Percentiles rank a stretch among this genome's conserved stretches.
Evolutionary conservation across 106 monocot species (phyloP).

Genomic region (Gastrodia elata): DNA sequence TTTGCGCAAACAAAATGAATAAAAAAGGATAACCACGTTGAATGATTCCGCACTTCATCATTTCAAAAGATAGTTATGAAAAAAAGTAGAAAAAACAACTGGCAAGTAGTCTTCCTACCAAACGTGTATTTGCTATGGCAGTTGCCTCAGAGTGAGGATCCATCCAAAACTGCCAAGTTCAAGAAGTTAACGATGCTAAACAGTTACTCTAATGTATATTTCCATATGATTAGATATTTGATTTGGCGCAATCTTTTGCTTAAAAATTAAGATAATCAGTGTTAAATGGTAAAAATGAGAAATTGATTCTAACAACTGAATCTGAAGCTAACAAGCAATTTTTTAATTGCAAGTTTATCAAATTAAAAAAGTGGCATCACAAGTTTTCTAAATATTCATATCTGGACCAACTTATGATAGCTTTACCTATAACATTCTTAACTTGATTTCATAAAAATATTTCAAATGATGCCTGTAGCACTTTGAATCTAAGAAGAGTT

Average conservation of each 20-base stretch:
- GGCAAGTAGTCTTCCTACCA: not conserved
- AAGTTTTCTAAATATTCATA: too few species aligned
- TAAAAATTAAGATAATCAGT: too few species aligned
- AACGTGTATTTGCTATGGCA: not conserved
- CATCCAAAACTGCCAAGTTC: not conserved
- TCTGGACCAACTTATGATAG: too few species aligned
- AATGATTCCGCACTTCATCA: not conserved
- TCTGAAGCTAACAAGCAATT: not conserved
- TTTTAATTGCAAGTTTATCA: not conserved
- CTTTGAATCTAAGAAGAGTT: not conserved
- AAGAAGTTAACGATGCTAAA: not conserved
- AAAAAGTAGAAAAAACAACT: not conserved
- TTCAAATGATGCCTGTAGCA: not conserved
- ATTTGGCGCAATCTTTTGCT: too few species aligned
- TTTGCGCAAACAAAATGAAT: not conserved
- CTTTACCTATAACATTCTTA: not conserved
- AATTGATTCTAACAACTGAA: not conserved
- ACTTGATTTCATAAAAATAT: constrained; percentile 1
- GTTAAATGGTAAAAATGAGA: not conserved
- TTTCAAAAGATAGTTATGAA: not conserved
- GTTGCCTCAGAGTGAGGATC: not conserved
- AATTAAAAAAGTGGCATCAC: too few species aligned
- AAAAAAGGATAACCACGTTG: not conserved
- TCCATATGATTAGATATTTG: not conserved
- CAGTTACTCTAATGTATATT: not conserved